phyloP scores from a whole-genome alignment of 768 basidiomycete species.

The Calocybe indica region DNA sequence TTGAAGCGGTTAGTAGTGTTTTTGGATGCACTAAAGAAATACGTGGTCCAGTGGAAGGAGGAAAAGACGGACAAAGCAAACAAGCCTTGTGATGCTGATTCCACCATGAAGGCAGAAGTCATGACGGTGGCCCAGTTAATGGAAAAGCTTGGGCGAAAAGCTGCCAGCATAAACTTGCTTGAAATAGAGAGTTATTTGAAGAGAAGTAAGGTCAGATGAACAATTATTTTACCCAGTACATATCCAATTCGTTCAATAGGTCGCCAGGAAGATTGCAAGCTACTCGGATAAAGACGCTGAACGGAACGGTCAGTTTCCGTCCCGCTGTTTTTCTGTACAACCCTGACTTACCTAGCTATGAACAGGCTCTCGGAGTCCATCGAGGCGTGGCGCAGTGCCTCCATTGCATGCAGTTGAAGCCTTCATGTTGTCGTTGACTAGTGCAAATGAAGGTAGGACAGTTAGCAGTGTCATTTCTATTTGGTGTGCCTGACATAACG shows the following conservation, averaged over 20 bases:
- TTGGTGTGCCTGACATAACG: neutral
- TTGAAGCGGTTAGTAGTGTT: constrained; percentile 75
- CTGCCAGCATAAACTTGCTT: constrained; percentile 73
- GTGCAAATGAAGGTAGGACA: constrained; percentile 61
- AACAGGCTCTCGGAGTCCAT: constrained; percentile 7
- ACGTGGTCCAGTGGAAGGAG: constrained; percentile 50
- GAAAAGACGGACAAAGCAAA: constrained; percentile 10
- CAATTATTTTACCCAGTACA: neutral
- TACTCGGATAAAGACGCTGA: constrained; percentile 64
- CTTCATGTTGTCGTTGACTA: constrained; percentile 72
- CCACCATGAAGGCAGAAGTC: constrained; percentile 42
- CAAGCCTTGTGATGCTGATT: neutral
- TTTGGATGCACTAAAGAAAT: constrained; percentile 61
- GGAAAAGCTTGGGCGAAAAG: constrained; percentile 58
- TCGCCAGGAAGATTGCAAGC: constrained; percentile 78
- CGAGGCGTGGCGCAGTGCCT: constrained; percentile 45
- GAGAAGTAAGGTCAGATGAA: constrained; percentile 67
- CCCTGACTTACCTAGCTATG: neutral
- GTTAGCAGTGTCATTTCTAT: neutral
- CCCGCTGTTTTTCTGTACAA: neutral
- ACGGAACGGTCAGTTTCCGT: constrained; percentile 30
- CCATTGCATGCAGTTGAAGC: constrained; percentile 78
- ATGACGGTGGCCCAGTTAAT: constrained; percentile 65
- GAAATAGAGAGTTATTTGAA: constrained; percentile 79
- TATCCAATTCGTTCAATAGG: constrained; percentile 24